Base-by-base conservation (phyloP, 1,284 basidiomycete genomes). In the Apiotrichum gracile region DNA sequence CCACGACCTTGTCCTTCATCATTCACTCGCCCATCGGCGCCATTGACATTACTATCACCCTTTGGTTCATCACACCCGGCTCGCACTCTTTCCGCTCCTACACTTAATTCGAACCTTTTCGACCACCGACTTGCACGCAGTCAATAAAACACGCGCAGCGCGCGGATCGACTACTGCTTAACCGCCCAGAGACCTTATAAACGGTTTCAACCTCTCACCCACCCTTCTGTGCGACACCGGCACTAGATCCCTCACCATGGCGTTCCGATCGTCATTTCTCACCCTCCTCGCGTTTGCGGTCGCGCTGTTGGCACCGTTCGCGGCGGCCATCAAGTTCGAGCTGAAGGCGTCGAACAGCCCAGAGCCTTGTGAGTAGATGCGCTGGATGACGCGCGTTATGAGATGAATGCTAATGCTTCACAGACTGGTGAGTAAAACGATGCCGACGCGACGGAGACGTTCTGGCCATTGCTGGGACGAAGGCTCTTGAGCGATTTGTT, bases 271-370 rank as follows among this genome's bases (percentile, higher is more conserved):
- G 34, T 47, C 50, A 29, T 41, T 60, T 35, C 26, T 59, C 39
- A 45, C 60, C 40, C 48, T 66, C 27, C 25, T 65, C 31, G 47
- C 59, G 12, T 29, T 66, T 26, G 60, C 42, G 38, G 13, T 58
- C 38, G 37, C 48, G 27, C 47, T 57, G 26, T 34, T 55, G 19
- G 55, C 58, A 33, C 59, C 54, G 25, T 46, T 58, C 41, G 62
- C 61, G 37, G 51, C 49, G 43, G 88, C 87, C 45, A 86, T 96
- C 77, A 96, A 96, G 77, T 93, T 96, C 74, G 73, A 80, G 42
- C 78, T 93, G 80, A 77, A 37, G 83, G 89, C 1, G 80, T 79
- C 57, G 81, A 82, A 43, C 55, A 82, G 85, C 64, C 89, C 91
- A 1, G 76, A 80, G 40, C 69, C 81, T 58, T 91, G 73, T 76